Evolutionary conservation across 129 eudicot species (phyloP).

Genomic region (Pulicaria dysenterica): DNA sequence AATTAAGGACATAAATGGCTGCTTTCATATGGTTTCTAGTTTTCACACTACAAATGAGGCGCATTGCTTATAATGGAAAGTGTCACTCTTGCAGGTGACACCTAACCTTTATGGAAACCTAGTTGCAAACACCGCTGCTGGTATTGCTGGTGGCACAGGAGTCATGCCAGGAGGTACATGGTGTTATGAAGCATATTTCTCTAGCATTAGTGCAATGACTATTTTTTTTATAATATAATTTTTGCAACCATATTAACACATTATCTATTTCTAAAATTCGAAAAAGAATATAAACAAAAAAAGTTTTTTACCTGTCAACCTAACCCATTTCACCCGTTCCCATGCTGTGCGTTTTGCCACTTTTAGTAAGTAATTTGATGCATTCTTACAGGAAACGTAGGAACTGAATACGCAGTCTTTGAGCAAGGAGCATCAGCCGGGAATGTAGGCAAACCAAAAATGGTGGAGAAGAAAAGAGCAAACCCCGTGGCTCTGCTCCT

Average conservation of each 20-base stretch:
- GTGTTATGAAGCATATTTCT: not conserved
- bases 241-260: not conserved
- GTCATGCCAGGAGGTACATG: conserved; percentile 92
- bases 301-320: not conserved
- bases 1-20: not conserved
- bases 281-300: no score
- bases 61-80: not conserved
- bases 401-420: conserved; percentile 71
- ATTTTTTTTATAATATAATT: not conserved
- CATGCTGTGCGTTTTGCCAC: not conserved
- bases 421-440: conserved; percentile 98
- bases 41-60: not conserved
- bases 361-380: not conserved
- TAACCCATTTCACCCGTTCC: not conserved
- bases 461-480: conserved; percentile 69
- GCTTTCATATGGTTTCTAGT: not conserved
- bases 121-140: conserved; percentile 87
- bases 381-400: conserved; percentile 66
- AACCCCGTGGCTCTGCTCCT: conserved; percentile 85
- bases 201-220: not conserved
- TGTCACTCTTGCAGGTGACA: conserved; percentile 62
- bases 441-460: conserved; percentile 66
- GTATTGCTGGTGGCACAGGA: conserved; percentile 97
- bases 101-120: conserved; percentile 86
- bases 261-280: not conserved